phyloP scores from a whole-genome alignment of 1,139 yeast genomes.

The Lodderomyces metapsilosis region DNA sequence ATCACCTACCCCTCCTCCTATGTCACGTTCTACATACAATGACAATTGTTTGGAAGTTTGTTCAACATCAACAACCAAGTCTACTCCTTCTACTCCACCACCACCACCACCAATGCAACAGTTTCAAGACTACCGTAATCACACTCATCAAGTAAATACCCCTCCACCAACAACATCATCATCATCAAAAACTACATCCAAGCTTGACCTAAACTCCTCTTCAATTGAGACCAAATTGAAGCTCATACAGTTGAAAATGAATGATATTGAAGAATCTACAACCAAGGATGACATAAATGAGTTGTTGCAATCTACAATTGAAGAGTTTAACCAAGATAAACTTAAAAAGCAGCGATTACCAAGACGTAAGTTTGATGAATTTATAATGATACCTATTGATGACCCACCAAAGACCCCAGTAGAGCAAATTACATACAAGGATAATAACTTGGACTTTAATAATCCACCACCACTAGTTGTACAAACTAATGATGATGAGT shows the following conservation, averaged over 20 bases:
- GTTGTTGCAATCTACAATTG: constrained; percentile 3
- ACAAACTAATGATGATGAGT: too few relatives aligned
- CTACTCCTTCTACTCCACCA: neutral
- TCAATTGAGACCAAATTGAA: constrained; percentile 4
- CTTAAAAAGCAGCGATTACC: constrained; percentile 3
- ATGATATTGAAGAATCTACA: neutral
- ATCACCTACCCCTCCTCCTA: neutral
- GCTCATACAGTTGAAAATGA: constrained; percentile 2
- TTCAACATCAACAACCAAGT: neutral
- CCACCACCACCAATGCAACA: neutral
- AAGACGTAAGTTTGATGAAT: neutral
- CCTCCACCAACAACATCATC: constrained; percentile 1
- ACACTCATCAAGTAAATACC: neutral
- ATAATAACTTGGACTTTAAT: neutral
- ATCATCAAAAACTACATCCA: too few relatives aligned
- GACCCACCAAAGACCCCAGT: neutral
- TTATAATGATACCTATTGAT: neutral
- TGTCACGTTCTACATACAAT: too few relatives aligned
- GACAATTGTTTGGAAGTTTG: too few relatives aligned
- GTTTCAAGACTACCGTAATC: neutral
- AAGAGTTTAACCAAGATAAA: constrained; percentile 1
- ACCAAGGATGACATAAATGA: neutral
- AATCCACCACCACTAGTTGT: too few relatives aligned
- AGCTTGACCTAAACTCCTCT: too few relatives aligned
- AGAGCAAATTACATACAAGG: neutral